A percentile compares a stretch with the other conserved stretches of the same genome.
Conservation (phyloP, 176 grass and related monocot genomes). For the Oryza longistaminata region DNA sequence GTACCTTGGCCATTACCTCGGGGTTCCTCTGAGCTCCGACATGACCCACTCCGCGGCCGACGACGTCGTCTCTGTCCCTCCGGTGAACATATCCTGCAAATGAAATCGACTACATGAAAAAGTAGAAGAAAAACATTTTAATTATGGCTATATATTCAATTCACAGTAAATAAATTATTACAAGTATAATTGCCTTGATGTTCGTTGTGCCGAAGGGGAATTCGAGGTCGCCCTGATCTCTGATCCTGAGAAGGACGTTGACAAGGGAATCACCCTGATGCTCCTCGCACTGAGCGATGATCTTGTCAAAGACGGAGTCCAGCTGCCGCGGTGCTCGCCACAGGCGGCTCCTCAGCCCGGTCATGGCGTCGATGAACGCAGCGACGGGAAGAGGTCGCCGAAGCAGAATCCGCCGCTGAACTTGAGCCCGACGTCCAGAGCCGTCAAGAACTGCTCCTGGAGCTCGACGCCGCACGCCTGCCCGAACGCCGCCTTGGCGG, state of each 20-base stretch:
- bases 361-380: conserved; percentile 21
- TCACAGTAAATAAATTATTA: too few relatives aligned
- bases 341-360: background rate
- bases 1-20: conserved; percentile 2
- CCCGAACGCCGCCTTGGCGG: background rate
- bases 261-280: background rate
- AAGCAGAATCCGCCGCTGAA: conserved; percentile 4
- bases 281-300: background rate
- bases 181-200: conserved; percentile 5
- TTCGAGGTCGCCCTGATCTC: conserved; percentile 21
- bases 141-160: too few relatives aligned
- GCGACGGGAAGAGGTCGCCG: conserved; percentile 33
- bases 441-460: background rate
- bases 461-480: background rate
- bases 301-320: background rate
- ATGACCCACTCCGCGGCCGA: conserved; percentile 3
- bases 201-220: conserved; percentile 13
- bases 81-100: conserved; percentile 7
- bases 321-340: conserved; percentile 2
- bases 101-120: too few relatives aligned
- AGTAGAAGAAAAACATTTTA: too few relatives aligned
- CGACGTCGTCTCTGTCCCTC: conserved; percentile 6
- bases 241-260: conserved; percentile 37
- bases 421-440: background rate
- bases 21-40: background rate